A percentile compares a stretch with the other conserved stretches of the same genome.
phyloP scores from a whole-genome alignment of 164 flowering plant species.

The Akebia trifoliata region DNA sequence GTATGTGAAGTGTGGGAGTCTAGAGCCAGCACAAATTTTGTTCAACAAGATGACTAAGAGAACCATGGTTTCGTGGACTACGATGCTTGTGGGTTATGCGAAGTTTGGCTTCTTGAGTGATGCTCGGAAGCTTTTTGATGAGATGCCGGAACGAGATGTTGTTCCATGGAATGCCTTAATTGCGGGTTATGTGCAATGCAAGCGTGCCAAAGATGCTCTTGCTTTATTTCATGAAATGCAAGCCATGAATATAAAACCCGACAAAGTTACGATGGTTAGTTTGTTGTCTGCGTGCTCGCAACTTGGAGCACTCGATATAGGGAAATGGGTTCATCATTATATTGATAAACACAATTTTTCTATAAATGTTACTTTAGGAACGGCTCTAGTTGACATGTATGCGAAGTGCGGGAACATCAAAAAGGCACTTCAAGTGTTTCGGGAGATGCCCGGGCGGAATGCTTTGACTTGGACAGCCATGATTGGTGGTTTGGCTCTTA shows the following conservation, averaged over 20 bases:
- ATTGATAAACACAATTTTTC: slow-evolving; percentile 38
- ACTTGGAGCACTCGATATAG: slow-evolving; percentile 28
- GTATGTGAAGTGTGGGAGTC: slow-evolving; percentile 31
- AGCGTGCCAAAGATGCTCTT: slow-evolving; percentile 5
- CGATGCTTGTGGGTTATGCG: slow-evolving; percentile 7
- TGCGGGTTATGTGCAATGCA: slow-evolving; percentile 6
- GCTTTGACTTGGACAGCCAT: slow-evolving; percentile 11
- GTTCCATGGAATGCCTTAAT: slow-evolving; percentile 15
- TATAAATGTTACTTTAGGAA: slow-evolving; percentile 45
- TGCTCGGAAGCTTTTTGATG: slow-evolving; percentile 6
- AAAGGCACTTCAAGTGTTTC: slow-evolving; percentile 52
- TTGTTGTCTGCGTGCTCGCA: slow-evolving; percentile 11
- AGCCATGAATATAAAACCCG: slow-evolving; percentile 4
- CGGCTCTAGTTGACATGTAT: slow-evolving; percentile 68
- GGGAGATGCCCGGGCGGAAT: slow-evolving; percentile 16
- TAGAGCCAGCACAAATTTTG: slow-evolving; percentile 34
- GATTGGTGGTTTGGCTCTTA: slow-evolving; percentile 13
- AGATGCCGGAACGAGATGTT: slow-evolving; percentile 11
- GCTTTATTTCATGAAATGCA: slow-evolving; percentile 18
- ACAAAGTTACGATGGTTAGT: slow-evolving; percentile 15
- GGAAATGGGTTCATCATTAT: slow-evolving; percentile 58
- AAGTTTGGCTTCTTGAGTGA: slow-evolving; percentile 7
- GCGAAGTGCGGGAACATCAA: slow-evolving; percentile 59
- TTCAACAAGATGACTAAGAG: slow-evolving; percentile 44
- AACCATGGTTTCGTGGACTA: slow-evolving; percentile 41